Evolutionary conservation across 2,329 filamentous ascomycete species (phyloP), one percentile per base, ranked within the genome.

Genomic region (Alternaria gansuensis): DNA sequence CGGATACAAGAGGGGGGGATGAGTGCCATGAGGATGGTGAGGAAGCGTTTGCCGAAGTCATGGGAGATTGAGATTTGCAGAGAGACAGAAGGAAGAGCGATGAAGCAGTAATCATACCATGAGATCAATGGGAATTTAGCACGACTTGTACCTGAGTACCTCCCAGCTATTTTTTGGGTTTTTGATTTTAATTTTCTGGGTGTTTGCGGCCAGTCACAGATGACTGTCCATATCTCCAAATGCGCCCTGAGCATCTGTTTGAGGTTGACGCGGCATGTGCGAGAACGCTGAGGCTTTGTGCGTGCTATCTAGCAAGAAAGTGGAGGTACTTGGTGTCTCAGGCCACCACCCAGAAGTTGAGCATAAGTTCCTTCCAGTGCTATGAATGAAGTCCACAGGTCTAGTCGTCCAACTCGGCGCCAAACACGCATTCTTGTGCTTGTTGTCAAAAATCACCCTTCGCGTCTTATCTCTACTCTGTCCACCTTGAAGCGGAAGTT

Each of bases 311-410:
- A 57, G 41, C 7, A 57, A 36, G 14, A 56, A 34, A 0, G 48
- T 54, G 7, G 62, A 46, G 4, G 54, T 41, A 4, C 23, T 37
- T 2, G 50, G 29, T 24, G 37, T 55, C 9, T 59, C 49, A 2
- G 63, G 64, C 67, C 68, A 70, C 67, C 65, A 69, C 8, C 63
- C 68, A 24, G 68, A 66, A 11, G 64, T 63, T 3, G 64, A 65
- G 51, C 67, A 70, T 2, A 70, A 51, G 48, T 70, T 70, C 14
- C 68, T 59, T 1, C 68, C 65, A 0, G 64, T 66, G 17, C 55
- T 48, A 45, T 68, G 66, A 8, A 69, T 50, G 34, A 65, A 66
- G 37, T 69, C 63, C 7, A 41, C 60, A 14, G 59, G 43, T 29
- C 50, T 41, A 17, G 48, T 10, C 6, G 43, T 39, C n/a, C 48